phyloP scores from a whole-genome alignment of 352 stramenopile species.

The Paralagenidium karlingii region DNA sequence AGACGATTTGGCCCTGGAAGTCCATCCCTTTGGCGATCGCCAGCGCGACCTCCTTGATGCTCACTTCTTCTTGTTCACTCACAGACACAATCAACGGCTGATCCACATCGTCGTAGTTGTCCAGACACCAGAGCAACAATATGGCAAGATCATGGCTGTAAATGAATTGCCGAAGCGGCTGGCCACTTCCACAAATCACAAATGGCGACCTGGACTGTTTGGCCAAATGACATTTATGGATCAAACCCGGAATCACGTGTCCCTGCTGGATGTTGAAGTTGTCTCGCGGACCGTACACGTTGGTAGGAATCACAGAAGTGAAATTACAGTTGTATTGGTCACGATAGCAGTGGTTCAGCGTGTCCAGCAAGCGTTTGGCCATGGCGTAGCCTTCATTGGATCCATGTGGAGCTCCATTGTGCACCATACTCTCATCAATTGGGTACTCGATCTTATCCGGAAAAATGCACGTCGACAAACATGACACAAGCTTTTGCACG shows the following conservation, averaged over 20 bases:
- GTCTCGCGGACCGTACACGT: conserved; percentile 98
- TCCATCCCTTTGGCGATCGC: conserved; percentile 66
- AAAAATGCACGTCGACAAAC: conserved; percentile 98
- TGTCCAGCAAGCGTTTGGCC: conserved; percentile 98
- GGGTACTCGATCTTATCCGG: conserved; percentile 97
- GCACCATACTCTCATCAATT: conserved; percentile 97
- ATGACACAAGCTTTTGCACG: conserved; percentile 95
- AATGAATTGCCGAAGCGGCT: conserved; percentile 96
- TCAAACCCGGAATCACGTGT: conserved; percentile 96
- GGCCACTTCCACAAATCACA: conserved; percentile 91
- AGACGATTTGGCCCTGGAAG: conserved; percentile 75
- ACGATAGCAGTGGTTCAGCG: conserved; percentile 94
- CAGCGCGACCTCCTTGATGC: conserved; percentile 89
- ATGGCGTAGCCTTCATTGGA: conserved; percentile 93
- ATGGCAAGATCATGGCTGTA: conserved; percentile 91
- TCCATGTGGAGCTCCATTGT: conserved; percentile 65
- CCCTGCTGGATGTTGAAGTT: conserved; percentile 97
- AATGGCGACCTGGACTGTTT: conserved; percentile 86
- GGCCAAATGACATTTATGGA: conserved; percentile 97
- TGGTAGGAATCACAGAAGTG: conserved; percentile 98
- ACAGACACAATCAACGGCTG: conserved; percentile 96
- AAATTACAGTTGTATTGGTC: conserved; percentile 96
- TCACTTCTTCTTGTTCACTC: conserved; percentile 89
- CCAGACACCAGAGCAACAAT: conserved; percentile 83
- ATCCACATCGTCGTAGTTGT: conserved; percentile 76